Conservation (phyloP, 495 filamentous ascomycete species). For the Patellaria atrata region DNA sequence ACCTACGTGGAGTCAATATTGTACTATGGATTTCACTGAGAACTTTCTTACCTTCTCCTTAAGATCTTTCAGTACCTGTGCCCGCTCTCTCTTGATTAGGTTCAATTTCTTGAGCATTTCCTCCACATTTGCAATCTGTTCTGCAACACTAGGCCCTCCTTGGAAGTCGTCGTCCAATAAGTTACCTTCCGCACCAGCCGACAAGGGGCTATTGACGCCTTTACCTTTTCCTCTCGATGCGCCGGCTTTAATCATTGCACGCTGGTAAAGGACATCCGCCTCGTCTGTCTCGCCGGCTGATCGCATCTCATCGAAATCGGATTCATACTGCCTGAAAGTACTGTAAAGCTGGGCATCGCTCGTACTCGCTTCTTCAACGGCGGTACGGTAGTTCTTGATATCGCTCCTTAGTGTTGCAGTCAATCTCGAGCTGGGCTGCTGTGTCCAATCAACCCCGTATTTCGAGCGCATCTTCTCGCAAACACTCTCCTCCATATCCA, state of each 20-base stretch:
- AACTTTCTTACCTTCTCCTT: slow-evolving; percentile 68
- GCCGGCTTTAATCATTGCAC: slow-evolving; percentile 57
- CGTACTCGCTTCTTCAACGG: slow-evolving; percentile 72
- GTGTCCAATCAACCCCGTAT: slow-evolving; percentile 90
- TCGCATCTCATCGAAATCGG: slow-evolving; percentile 91
- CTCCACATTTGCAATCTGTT: slow-evolving; percentile 82
- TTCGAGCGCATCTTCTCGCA: slow-evolving; percentile 99
- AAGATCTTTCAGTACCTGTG: slow-evolving; percentile 85
- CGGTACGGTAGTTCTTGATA: slow-evolving; percentile 70
- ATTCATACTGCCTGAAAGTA: slow-evolving; percentile 70
- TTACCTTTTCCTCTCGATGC: slow-evolving; percentile 46
- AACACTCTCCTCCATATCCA: slow-evolving; percentile 93
- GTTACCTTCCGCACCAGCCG: slow-evolving; percentile 49
- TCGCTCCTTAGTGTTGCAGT: slow-evolving; percentile 79
- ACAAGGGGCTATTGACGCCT: slow-evolving; percentile 43
- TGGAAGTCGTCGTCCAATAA: slow-evolving; percentile 78
- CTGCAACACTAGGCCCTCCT: slow-evolving; percentile 59
- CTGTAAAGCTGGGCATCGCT: slow-evolving; percentile 77
- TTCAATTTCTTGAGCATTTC: slow-evolving; percentile 84
- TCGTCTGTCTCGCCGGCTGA: slow-evolving; percentile 77
- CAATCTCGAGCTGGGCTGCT: slow-evolving; percentile 82
- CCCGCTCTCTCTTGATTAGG: slow-evolving; percentile 76
- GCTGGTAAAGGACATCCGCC: slow-evolving; percentile 77
- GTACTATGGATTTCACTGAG: background rate
- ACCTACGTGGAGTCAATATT: slow-evolving; percentile 39